phyloP scores from a whole-genome alignment of 345 rosid genomes.

The Erodium maritimum region DNA sequence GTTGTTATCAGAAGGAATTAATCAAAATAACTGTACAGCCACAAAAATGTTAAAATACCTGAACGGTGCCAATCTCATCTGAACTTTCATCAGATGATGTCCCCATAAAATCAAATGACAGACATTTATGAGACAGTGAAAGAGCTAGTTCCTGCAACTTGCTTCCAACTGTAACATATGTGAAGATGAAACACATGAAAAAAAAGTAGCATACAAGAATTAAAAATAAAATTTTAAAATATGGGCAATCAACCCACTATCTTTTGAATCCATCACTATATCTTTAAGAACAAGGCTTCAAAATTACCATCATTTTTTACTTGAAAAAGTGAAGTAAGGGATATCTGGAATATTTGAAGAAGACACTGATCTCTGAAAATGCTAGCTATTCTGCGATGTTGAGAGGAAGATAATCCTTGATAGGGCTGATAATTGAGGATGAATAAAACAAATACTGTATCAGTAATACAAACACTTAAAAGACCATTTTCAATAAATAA shows the following conservation, averaged over 20 bases:
- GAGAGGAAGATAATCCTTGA: constrained; percentile 66
- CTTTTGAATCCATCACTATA: background rate
- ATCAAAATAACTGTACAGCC: background rate
- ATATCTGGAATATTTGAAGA: constrained; percentile 85
- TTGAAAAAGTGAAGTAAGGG: constrained; percentile 74
- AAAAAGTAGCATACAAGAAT: constrained; percentile 5
- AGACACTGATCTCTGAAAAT: constrained; percentile 88
- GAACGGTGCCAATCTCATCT: constrained; percentile 98
- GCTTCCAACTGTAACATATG: constrained; percentile 37
- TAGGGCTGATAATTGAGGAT: constrained; percentile 41
- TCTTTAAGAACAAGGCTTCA: background rate
- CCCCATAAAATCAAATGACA: constrained; percentile 97
- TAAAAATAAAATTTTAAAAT: background rate
- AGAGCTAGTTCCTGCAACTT: constrained; percentile 85
- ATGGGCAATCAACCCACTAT: background rate
- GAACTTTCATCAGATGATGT: constrained; percentile 96
- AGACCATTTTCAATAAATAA: background rate
- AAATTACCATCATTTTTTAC: constrained; percentile 84
- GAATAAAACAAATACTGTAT: background rate
- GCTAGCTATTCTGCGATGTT: constrained; percentile 87
- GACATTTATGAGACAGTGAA: constrained; percentile 84
- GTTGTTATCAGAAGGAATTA: constrained; percentile 1
- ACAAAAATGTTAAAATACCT: constrained; percentile 33
- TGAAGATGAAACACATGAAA: constrained; percentile 9
- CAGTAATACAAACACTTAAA: background rate